These are phyloP conservation scores for Tagetes erecta DNA, from an alignment of 129 eudicot genomes.

Conservation along the genomic window DNA sequence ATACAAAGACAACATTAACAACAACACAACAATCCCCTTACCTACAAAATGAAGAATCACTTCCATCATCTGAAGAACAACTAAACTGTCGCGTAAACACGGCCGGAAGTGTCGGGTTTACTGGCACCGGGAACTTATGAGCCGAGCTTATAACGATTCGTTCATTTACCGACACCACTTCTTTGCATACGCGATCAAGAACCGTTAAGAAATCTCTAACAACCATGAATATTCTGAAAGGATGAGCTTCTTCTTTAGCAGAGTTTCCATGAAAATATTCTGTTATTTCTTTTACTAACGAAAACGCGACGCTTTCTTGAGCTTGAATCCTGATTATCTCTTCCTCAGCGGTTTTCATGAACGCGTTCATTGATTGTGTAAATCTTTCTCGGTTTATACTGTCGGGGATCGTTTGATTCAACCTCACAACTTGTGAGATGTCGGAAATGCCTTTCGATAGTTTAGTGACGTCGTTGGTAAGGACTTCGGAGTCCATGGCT, in stretches of 20 bases:
- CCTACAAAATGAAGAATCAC: conserved; percentile 48
- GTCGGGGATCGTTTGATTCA: conserved; percentile 34
- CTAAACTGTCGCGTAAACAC: conserved; percentile 49
- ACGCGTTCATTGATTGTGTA: conserved; percentile 65
- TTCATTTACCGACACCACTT: conserved; percentile 88
- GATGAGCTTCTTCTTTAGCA: conserved; percentile 96
- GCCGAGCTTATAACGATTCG: conserved; percentile 74
- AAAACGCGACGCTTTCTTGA: conserved; percentile 89
- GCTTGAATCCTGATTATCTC: conserved; percentile 86
- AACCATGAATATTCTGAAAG: conserved; percentile 87
- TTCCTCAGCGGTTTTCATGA: conserved; percentile 77
- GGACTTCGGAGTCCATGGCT: conserved; percentile 88
- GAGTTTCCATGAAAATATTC: conserved; percentile 97
- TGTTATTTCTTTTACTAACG: conserved; percentile 91
- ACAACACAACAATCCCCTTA: conserved; percentile 3
- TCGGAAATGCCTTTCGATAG: conserved; percentile 73
- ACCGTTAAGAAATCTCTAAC: conserved; percentile 77
- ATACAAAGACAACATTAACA: conserved; percentile 28
- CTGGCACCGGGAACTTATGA: conserved; percentile 80
- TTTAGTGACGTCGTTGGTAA: conserved; percentile 67
- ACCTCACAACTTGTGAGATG: conserved; percentile 57
- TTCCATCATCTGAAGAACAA: conserved; percentile 70
- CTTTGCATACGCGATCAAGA: conserved; percentile 91
- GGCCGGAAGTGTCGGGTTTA: conserved; percentile 65
- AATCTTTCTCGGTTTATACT: conserved; percentile 43